phyloP scores from a whole-genome alignment of 768 basidiomycete species.

The Leccinum uliginosum region DNA sequence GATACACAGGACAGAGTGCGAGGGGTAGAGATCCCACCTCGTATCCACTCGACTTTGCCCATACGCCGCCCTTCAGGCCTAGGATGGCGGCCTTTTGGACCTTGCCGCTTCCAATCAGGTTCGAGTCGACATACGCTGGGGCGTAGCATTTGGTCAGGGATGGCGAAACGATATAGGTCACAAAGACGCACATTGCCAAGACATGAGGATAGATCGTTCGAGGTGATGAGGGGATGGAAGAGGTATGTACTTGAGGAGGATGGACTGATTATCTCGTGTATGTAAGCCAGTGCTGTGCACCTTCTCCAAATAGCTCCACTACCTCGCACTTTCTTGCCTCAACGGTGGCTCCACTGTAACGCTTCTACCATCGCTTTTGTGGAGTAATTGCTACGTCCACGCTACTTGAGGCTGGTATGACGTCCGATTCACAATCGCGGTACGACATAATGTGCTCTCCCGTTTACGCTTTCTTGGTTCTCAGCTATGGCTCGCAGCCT shows the following conservation, averaged over 20 bases:
- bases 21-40: slow-evolving; percentile 1
- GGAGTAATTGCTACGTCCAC: neutral
- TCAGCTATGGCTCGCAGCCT: no score
- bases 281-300: slow-evolving; percentile 24
- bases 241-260: slow-evolving; percentile 5
- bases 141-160: slow-evolving; percentile 35
- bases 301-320: no score
- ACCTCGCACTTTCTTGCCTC: no score
- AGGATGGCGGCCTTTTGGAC: slow-evolving; percentile 60
- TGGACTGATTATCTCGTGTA: slow-evolving; percentile 30
- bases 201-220: slow-evolving; percentile 40
- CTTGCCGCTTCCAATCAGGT: slow-evolving; percentile 72
- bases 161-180: neutral
- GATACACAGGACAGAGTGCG: neutral
- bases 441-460: neutral
- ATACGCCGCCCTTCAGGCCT: slow-evolving; percentile 27
- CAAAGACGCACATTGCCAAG: slow-evolving; percentile 66
- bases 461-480: neutral
- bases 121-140: slow-evolving; percentile 74
- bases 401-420: neutral
- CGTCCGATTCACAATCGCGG: neutral
- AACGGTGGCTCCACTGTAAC: neutral
- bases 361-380: neutral
- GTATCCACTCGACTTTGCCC: slow-evolving; percentile 26
- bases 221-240: slow-evolving; percentile 5